Evolutionary conservation across 2,329 filamentous ascomycete genomes (phyloP).

Genomic region (Talaromyces albobiverticillius): DNA sequence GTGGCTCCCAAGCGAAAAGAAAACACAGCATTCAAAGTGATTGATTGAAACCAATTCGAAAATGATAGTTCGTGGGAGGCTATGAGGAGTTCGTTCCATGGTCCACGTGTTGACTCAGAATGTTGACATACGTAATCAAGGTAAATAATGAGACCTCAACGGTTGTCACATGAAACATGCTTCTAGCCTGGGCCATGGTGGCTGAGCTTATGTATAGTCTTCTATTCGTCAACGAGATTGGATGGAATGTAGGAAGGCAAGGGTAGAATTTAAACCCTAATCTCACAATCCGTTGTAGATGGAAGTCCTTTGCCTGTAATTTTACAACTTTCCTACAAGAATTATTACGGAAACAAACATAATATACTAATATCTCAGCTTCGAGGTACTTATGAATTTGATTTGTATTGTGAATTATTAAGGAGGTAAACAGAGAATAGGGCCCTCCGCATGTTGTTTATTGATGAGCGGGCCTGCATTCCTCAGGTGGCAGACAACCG

Average conservation of each 20-base stretch:
- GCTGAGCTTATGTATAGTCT: neutral
- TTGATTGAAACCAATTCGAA: no score
- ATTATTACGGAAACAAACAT: no score
- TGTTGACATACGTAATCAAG: neutral
- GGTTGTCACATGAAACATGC: neutral
- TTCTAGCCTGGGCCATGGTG: neutral
- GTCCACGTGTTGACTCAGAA: neutral
- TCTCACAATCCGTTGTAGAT: no score
- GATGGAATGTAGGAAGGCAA: neutral
- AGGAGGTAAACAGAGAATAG: neutral
- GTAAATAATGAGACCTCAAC: neutral
- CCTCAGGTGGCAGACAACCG: neutral
- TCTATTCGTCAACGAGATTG: neutral
- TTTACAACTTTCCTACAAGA: no score
- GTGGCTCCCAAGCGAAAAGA: neutral
- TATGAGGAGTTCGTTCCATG: neutral
- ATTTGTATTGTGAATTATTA: neutral
- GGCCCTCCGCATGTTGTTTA: neutral
- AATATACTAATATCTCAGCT: neutral
- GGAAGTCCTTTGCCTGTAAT: no score
- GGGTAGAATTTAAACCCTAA: neutral
- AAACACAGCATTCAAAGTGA: neutral
- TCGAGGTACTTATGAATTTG: neutral
- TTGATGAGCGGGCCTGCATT: neutral
- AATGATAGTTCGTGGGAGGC: neutral